Conservation (phyloP, 176 grass and related monocot genomes). For the Avena atlantica region DNA sequence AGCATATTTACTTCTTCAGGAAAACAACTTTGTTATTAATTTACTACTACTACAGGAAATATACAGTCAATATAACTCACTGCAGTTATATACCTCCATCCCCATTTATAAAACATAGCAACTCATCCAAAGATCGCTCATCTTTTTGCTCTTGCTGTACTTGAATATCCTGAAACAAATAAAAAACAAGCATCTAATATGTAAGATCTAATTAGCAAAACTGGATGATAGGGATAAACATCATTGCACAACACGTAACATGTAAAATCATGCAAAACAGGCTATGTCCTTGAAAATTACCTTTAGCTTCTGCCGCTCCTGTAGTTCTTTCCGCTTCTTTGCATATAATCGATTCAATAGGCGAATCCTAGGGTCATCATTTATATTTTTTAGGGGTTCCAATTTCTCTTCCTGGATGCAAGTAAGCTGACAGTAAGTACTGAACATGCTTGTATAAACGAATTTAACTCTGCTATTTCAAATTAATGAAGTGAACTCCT, state of each 20-base stretch:
- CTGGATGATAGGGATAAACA: background rate
- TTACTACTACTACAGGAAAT: constrained; percentile 28
- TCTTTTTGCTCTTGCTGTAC: constrained; percentile 80
- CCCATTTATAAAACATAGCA: constrained; percentile 99
- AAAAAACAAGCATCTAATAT: constrained; percentile 28
- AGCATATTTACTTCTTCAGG: constrained; percentile 5
- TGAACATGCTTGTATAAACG: background rate
- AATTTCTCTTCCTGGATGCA: constrained; percentile 98
- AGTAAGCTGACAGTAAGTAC: constrained; percentile 42
- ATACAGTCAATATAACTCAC: constrained; percentile 61
- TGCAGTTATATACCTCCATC: constrained; percentile 91
- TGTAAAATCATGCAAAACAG: background rate
- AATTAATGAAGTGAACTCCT: background rate
- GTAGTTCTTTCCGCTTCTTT: constrained; percentile 97
- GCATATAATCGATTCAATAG: constrained; percentile 97
- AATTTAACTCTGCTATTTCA: background rate
- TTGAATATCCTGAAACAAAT: constrained; percentile 75
- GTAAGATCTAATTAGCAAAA: constrained; percentile 20
- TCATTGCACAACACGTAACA: constrained; percentile 1
- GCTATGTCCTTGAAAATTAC: constrained; percentile 32
- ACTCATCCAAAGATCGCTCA: constrained; percentile 97
- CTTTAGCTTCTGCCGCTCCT: constrained; percentile 93
- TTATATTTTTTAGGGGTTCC: constrained; percentile 98
- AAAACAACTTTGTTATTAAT: background rate
- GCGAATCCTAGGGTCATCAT: constrained; percentile 95